Evolutionary conservation across 352 stramenopile genomes (phyloP).

Genomic region (Phytopythium montanum): DNA sequence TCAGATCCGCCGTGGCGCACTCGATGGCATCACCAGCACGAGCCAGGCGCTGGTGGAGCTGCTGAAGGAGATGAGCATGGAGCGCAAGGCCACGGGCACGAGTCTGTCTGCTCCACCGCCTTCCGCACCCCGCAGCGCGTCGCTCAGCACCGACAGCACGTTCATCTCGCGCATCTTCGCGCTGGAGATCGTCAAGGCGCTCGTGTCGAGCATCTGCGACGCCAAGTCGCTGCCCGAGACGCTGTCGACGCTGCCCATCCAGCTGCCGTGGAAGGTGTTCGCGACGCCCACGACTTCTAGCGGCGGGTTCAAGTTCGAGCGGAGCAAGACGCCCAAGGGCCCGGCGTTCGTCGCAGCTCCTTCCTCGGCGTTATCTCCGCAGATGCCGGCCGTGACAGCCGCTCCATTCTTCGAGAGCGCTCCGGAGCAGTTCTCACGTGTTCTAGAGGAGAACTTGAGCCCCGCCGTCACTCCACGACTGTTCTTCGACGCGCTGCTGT

Average conservation of each 20-base stretch:
- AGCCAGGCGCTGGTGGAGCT: slow-evolving; percentile 18
- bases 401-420: slow-evolving; percentile 51
- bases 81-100: background rate
- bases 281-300: slow-evolving; percentile 6
- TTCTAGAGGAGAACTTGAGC: slow-evolving; percentile 41
- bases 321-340: background rate
- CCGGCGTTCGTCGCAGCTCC: background rate
- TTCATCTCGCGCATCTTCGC: slow-evolving; percentile 31
- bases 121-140: background rate
- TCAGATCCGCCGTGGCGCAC: slow-evolving; percentile 23
- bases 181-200: slow-evolving; percentile 48
- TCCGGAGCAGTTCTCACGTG: slow-evolving; percentile 34
- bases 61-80: slow-evolving; percentile 9
- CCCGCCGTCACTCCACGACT: slow-evolving; percentile 37
- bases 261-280: slow-evolving; percentile 42
- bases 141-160: background rate
- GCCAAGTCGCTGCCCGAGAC: slow-evolving; percentile 21
- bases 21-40: slow-evolving; percentile 23
- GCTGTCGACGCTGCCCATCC: slow-evolving; percentile 28
- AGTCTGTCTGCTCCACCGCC: background rate
- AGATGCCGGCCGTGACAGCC: slow-evolving; percentile 11
- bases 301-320: slow-evolving; percentile 7
- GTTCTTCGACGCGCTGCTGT: slow-evolving; percentile 57
- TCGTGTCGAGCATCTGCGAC: slow-evolving; percentile 34
- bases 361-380: slow-evolving; percentile 6